Conservation (phyloP, 176 grass and related monocot genomes). For the Phoenix dactylifera region DNA sequence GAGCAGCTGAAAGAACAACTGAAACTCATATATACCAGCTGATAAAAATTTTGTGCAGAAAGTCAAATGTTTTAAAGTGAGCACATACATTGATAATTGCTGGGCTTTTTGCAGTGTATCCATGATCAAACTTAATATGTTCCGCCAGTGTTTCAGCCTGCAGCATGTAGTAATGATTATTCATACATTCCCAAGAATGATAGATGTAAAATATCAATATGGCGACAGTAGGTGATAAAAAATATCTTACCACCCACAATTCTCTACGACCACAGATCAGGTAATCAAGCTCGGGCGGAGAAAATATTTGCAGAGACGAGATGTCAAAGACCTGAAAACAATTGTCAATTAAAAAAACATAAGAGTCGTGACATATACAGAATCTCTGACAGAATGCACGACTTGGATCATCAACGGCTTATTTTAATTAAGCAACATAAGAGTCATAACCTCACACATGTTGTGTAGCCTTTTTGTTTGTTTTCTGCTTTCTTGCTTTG, state of each 20-base stretch:
- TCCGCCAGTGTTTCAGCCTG: slow-evolving; percentile 67
- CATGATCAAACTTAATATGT: slow-evolving; percentile 98
- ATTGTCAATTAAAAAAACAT: not conserved
- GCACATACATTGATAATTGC: slow-evolving; percentile 64
- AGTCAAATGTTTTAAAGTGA: no score
- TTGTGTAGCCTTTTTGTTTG: no score
- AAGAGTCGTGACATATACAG: not conserved
- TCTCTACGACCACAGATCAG: slow-evolving; percentile 71
- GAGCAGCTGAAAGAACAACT: slow-evolving; percentile 42
- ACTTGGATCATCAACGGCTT: no score
- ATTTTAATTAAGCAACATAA: not conserved
- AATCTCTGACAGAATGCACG: no score
- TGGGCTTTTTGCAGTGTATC: slow-evolving; percentile 84
- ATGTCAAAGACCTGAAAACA: slow-evolving; percentile 68
- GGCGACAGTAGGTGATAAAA: not conserved
- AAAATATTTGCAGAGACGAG: slow-evolving; percentile 74
- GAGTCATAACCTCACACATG: no score
- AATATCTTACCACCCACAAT: slow-evolving; percentile 61
- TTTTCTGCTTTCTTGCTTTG: no score
- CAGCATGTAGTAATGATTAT: slow-evolving; percentile 12
- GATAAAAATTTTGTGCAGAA: no score
- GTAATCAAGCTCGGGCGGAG: slow-evolving; percentile 71
- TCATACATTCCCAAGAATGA: no score
- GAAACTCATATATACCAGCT: slow-evolving; percentile 10
- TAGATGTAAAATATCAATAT: no score